Base-by-base conservation (phyloP, 2,329 filamentous ascomycete species). In the Alternaria ventricosa region DNA sequence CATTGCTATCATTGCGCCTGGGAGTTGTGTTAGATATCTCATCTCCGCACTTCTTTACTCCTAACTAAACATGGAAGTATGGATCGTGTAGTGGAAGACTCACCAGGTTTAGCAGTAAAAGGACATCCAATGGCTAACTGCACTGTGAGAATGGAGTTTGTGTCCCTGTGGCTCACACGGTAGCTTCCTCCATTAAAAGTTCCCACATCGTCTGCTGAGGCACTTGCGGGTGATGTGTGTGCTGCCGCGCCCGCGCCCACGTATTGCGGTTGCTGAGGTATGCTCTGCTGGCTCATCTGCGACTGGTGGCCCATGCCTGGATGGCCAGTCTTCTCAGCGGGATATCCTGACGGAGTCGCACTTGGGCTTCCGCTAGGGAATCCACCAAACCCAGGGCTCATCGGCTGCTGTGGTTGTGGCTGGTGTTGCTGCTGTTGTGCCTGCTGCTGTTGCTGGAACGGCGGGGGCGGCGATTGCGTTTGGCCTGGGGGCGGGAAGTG, bases 121-220 rank as follows among this genome's bases (percentile, higher is more conserved):
- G 95, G 95, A 73, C 93, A 97, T 3, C 94, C 94, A 78, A 96
- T 91, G 12, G 95, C 95, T 49, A 98, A 82, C 79, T 97, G 95
- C 22, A 97, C 81, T 0, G 94, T 98, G 65, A 97, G 81, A 69
- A 97, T 90, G 1, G 92, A 94, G 79, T 98, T 99, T 62, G 89
- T 90, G 79, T 97, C 94, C 22, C 96, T 87, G 77, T 99, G 96
- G 74, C 92, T 96, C 76, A 98, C 94, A 46, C 96, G 87, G 78
- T 95, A 99, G 75, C 92, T 95, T 12, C 96, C 96, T 15, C 96
- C 96, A 77, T 98, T 98, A 84, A 98, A 99, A 0, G 92, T 96
- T n/a, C 96, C 96, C 2, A 97, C 88, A 71, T 97, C 94, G 79
- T 98, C 96, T 28, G 88, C 84, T 1, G 81, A 81, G 0, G 87